Evolutionary conservation across 2,329 filamentous ascomycete genomes (phyloP).

Genomic region (Paraphoma sp.): DNA sequence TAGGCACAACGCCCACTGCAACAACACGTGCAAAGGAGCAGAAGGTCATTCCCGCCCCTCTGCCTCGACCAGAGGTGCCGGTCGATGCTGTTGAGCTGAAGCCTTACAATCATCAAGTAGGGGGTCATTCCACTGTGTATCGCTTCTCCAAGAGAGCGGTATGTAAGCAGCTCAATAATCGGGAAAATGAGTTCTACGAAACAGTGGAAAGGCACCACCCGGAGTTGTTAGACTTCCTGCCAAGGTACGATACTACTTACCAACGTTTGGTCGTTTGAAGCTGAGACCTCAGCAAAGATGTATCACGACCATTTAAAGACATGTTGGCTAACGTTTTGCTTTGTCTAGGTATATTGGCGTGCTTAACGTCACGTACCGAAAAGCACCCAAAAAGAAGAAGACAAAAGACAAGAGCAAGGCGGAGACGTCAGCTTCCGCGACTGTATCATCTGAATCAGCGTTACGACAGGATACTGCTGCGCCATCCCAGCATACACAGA

Average conservation of each 20-base stretch:
- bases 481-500: constrained; percentile 11
- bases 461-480: constrained; percentile 23
- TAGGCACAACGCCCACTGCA: constrained; percentile 48
- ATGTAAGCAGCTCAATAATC: constrained; percentile 97
- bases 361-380: constrained; percentile 93
- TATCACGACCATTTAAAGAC: constrained; percentile 2
- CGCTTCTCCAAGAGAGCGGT: constrained; percentile 93
- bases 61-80: constrained; percentile 60
- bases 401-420: constrained; percentile 41
- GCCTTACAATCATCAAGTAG: constrained; percentile 96
- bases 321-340: constrained; percentile 42
- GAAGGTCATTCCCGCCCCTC: constrained; percentile 34
- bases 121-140: constrained; percentile 95
- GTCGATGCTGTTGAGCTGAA: constrained; percentile 94
- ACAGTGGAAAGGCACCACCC: constrained; percentile 91
- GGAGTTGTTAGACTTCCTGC: constrained; percentile 87
- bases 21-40: constrained; percentile 37
- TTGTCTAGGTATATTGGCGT: constrained; percentile 87
- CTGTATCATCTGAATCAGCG: constrained; percentile 22
- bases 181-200: constrained; percentile 99
- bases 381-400: constrained; percentile 70
- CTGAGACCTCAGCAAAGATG: constrained; percentile 51
- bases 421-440: constrained; percentile 20
- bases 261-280: constrained; percentile 35
- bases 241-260: constrained; percentile 60